Evolutionary conservation across 345 rosid species (phyloP).

Genomic region (Lepidium sativum): DNA sequence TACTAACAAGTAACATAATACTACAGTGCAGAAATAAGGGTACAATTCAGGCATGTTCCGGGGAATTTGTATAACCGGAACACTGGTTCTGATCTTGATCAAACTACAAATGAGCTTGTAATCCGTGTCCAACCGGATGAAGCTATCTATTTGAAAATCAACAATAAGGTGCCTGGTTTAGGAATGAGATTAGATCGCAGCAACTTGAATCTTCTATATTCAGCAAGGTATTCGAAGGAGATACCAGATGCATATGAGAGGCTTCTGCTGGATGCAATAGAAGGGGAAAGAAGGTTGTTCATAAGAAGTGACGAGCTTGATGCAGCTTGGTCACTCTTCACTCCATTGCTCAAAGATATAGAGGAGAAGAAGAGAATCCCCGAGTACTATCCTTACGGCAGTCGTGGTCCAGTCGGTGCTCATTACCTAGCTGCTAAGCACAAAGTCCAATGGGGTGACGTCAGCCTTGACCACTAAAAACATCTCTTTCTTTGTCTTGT

Average conservation of each 20-base stretch:
- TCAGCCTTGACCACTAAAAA: conserved; percentile 48
- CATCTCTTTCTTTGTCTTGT: background rate
- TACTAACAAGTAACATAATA: background rate
- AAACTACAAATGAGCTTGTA: conserved; percentile 89
- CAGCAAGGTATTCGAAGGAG: conserved; percentile 95
- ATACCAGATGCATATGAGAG: conserved; percentile 98
- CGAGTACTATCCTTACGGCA: conserved; percentile 92
- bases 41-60: conserved; percentile 96
- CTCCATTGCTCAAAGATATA: conserved; percentile 72
- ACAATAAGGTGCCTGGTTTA: conserved; percentile 95
- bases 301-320: conserved; percentile 94
- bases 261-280: conserved; percentile 86
- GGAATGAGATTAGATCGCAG: conserved; percentile 96
- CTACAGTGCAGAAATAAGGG: conserved; percentile 92
- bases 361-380: conserved; percentile 78
- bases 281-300: conserved; percentile 94
- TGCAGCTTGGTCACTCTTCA: conserved; percentile 91
- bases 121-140: conserved; percentile 96
- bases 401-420: conserved; percentile 98
- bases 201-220: conserved; percentile 79
- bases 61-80: conserved; percentile 82
- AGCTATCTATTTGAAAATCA: conserved; percentile 92
- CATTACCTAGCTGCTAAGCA: conserved; percentile 94
- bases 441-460: conserved; percentile 91
- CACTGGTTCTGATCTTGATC: conserved; percentile 75